Evolutionary conservation across 1,284 basidiomycete species (phyloP).

Genomic region (Kwoniella shivajii): DNA sequence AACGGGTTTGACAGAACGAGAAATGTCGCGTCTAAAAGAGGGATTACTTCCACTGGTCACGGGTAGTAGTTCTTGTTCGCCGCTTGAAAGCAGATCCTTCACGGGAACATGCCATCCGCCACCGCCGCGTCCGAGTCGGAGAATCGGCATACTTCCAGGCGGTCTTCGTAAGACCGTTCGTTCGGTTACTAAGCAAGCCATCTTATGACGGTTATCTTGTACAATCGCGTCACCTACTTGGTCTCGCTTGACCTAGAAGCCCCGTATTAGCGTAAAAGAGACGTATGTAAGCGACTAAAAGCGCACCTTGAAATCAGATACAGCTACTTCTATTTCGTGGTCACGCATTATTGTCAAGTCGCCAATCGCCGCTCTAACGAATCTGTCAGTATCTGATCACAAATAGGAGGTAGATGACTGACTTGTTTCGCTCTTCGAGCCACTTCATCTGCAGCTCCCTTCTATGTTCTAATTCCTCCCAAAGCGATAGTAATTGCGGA

Average conservation of each 20-base stretch:
- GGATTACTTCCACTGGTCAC: slow-evolving; percentile 20
- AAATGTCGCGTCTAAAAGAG: slow-evolving; percentile 23
- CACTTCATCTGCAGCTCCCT: slow-evolving; percentile 19
- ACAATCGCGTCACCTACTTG: slow-evolving; percentile 24
- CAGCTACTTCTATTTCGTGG: slow-evolving; percentile 15
- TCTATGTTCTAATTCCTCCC: slow-evolving; percentile 35
- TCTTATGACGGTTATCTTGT: slow-evolving; percentile 26
- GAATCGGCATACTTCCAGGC: slow-evolving; percentile 27
- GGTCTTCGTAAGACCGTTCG: slow-evolving; percentile 27
- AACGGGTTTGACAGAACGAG: slow-evolving; percentile 10
- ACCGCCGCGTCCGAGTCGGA: slow-evolving; percentile 35
- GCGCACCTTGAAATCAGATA: slow-evolving; percentile 27
- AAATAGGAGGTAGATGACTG: slow-evolving; percentile 1
- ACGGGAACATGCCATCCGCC: slow-evolving; percentile 34
- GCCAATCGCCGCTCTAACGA: slow-evolving; percentile 10
- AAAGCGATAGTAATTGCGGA: slow-evolving; percentile 31
- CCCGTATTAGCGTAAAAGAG: too few species aligned
- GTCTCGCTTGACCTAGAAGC: slow-evolving; percentile 31
- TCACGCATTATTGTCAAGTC: slow-evolving; percentile 20
- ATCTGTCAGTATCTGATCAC: background rate
- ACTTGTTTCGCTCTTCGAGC: slow-evolving; percentile 26
- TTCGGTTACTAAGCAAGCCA: slow-evolving; percentile 27
- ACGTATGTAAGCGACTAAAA: too few species aligned
- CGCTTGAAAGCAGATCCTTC: slow-evolving; percentile 26
- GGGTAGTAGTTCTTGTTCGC: slow-evolving; percentile 16